Evolutionary conservation across 176 grass and related monocot genomes (phyloP).

Genomic region (Phoenix dactylifera): DNA sequence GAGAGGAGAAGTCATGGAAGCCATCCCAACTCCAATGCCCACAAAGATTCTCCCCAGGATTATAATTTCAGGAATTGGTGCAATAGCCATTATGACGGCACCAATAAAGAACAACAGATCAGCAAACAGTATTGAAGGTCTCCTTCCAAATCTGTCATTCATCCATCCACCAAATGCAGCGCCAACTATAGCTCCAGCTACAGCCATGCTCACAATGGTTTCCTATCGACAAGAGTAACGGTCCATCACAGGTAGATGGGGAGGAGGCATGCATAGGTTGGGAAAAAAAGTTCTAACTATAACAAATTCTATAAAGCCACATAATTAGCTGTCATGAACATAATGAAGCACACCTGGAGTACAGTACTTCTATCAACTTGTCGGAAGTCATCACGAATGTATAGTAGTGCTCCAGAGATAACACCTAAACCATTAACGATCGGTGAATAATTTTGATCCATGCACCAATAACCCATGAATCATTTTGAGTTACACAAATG

Average conservation of each 20-base stretch:
- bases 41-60: conserved; percentile 88
- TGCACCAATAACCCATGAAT: neutral
- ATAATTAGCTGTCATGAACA: conserved; percentile 1
- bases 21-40: conserved; percentile 91
- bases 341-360: conserved; percentile 35
- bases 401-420: conserved; percentile 94
- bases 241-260: neutral
- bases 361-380: conserved; percentile 58
- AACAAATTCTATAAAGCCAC: neutral
- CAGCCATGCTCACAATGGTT: conserved; percentile 96
- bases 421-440: conserved; percentile 40
- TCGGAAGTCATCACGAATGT: conserved; percentile 77
- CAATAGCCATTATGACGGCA: conserved; percentile 60
- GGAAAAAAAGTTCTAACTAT: conserved; percentile 3
- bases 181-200: conserved; percentile 90
- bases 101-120: conserved; percentile 74
- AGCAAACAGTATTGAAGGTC: conserved; percentile 60
- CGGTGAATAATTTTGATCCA: neutral
- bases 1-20: conserved; percentile 88
- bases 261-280: neutral
- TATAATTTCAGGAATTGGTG: conserved; percentile 58
- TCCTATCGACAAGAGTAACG: conserved; percentile 34
- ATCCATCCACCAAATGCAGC: conserved; percentile 92
- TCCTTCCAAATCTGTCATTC: conserved; percentile 87
- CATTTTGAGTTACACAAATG: neutral